Base-by-base conservation (phyloP, 352 stramenopile species). In the Thalassiosira hispida region DNA sequence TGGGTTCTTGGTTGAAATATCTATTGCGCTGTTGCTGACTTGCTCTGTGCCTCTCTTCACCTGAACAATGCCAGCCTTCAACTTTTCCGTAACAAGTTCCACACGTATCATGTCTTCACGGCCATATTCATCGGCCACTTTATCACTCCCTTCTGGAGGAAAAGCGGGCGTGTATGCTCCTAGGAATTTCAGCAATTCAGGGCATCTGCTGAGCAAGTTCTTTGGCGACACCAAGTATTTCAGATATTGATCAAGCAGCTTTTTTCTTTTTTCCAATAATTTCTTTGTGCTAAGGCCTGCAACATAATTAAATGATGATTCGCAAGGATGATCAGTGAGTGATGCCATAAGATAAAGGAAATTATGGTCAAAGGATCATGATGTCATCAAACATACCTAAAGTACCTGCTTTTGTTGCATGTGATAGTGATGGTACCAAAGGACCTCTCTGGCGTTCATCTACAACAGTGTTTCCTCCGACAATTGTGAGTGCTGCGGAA, bases 161-260 rank as follows among this genome's bases (percentile, higher is more conserved):
- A 77, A 77, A 12, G 80, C 47, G 12, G 75, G 68, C 47, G 91
- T 86, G 46, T 82, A 89, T 18, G 89, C 88, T 14, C 87, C 87
- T 27, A 95, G 68, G 65, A 94, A 95, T 38, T 85, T 77, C 0
- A 93, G 62, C 20, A 95, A 65, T 59, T 95, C 90, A 16, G 87
- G 76, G 56, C 79, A 92, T 56, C 77, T 46, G 23, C 80, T 87
- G 16, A 95, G 74, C 29, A 89, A 60, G 63, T 92, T 83, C 9
- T 81, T 85, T 6, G 81, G 76, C 20, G 83, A 76, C 9, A 92
- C 66, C 27, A 95, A 67, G 66, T 93, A 87, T 42, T 86, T 75
- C 1, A 95, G 61, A 57, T 95, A 95, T 42, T 89, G 76, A 69
- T 87, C 68, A 42, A 94, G 73, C 6, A 91, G 56, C 61, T 93